Percentiles rank a stretch among this genome's conserved stretches.
These are phyloP conservation scores for Candida labiduridarum DNA, from an alignment of 1,139 yeast genomes.

Conservation along the genomic window DNA sequence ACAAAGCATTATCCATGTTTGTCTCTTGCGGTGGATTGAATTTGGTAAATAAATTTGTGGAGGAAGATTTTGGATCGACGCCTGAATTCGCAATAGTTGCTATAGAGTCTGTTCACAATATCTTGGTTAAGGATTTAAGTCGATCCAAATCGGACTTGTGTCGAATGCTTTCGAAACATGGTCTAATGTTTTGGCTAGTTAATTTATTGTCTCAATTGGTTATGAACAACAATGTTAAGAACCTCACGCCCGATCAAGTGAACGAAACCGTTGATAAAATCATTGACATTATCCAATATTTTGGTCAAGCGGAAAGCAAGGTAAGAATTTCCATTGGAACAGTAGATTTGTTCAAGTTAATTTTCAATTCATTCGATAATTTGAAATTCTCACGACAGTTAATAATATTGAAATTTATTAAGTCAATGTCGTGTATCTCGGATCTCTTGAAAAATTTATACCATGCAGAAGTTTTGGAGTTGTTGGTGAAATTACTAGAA, in stretches of 20 bases:
- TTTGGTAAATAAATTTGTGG: constrained; percentile 52
- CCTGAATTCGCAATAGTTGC: constrained; percentile 52
- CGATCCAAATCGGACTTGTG: constrained; percentile 56
- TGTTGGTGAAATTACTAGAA: constrained; percentile 34
- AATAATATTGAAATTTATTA: constrained; percentile 43
- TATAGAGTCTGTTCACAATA: constrained; percentile 47
- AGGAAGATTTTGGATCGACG: constrained; percentile 52
- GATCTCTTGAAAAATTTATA: constrained; percentile 38
- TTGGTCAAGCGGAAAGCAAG: constrained; percentile 47
- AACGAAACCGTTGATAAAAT: constrained; percentile 37
- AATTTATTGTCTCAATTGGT: constrained; percentile 40
- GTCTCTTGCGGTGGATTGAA: constrained; percentile 60
- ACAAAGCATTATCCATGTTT: constrained; percentile 49
- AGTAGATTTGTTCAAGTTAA: constrained; percentile 47
- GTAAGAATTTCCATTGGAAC: constrained; percentile 44
- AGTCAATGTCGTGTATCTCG: constrained; percentile 44
- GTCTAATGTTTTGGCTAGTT: constrained; percentile 53
- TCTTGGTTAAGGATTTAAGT: constrained; percentile 46
- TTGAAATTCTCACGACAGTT: constrained; percentile 37
- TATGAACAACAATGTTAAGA: constrained; percentile 10
- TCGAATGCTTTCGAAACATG: constrained; percentile 52
- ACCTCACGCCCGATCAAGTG: constrained; percentile 22
- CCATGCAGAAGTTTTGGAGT: constrained; percentile 46
- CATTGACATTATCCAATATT: constrained; percentile 40
- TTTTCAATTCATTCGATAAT: constrained; percentile 41